A percentile compares a stretch with the other conserved stretches of the same genome.
These are phyloP conservation scores for Colletotrichum karsti DNA, from an alignment of 2,329 filamentous ascomycete genomes.

Conservation along the genomic window DNA sequence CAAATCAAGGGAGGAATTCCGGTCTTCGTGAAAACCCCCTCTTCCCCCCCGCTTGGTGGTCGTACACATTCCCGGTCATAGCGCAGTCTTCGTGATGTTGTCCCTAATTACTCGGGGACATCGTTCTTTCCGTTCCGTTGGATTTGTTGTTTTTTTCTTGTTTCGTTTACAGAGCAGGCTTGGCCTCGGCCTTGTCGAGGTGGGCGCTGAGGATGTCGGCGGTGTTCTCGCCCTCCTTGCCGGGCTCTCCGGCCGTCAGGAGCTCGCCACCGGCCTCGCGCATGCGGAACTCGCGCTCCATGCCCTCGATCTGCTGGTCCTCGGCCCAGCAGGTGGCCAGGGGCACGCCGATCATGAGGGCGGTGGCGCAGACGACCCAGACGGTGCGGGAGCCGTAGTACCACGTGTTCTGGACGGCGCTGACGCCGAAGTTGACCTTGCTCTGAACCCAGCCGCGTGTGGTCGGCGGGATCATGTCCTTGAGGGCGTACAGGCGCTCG, in stretches of 20 bases:
- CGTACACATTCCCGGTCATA: not conserved
- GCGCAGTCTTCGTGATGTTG: slow-evolving; percentile 11
- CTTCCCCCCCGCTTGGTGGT: too few species aligned
- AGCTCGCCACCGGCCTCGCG: slow-evolving; percentile 87
- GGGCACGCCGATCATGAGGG: slow-evolving; percentile 88
- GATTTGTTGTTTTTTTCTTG: slow-evolving; percentile 25
- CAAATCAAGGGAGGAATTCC: not conserved
- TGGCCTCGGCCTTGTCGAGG: slow-evolving; percentile 54
- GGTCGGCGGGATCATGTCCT: slow-evolving; percentile 79
- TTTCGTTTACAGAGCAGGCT: slow-evolving; percentile 57
- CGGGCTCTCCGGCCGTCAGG: slow-evolving; percentile 55
- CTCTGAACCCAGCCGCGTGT: slow-evolving; percentile 74
- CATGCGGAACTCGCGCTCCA: slow-evolving; percentile 98
- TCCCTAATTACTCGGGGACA: not conserved
- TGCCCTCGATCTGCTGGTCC: slow-evolving; percentile 95
- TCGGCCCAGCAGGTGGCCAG: slow-evolving; percentile 93
- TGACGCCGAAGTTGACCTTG: slow-evolving; percentile 63
- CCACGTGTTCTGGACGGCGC: slow-evolving; percentile 58
- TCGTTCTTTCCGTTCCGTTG: not conserved
- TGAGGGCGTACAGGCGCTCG: slow-evolving; percentile 77
- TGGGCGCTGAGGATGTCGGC: slow-evolving; percentile 59
- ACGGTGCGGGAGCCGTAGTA: slow-evolving; percentile 82
- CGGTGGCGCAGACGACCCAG: slow-evolving; percentile 91
- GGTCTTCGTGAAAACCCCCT: too few species aligned
- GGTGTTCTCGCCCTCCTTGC: slow-evolving; percentile 45